Base-by-base conservation (phyloP, 2,329 filamentous ascomycete species). In the Fusarium haematococcum region DNA sequence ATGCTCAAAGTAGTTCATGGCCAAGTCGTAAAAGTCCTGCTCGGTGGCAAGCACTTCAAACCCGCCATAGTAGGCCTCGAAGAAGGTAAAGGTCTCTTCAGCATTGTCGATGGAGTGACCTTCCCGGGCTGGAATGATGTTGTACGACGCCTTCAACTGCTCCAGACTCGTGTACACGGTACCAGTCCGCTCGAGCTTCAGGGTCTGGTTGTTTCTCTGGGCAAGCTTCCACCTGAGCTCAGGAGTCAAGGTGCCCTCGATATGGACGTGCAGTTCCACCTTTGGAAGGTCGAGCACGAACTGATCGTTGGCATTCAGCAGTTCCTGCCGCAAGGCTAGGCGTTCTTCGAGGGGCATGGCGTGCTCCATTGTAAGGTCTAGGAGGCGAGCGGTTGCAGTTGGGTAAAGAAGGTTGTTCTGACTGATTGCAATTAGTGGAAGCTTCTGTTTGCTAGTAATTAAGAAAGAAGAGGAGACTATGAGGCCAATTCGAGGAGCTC, bases 41-140 rank as follows among this genome's bases (percentile, higher is more conserved):
- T 87, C 83, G 2, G 88, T 87, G 56, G 91, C 83, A 5, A 95
- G 87, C 0, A 92, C 92, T 32, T 93, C 94, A 84, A 95, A 95
- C 81, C 93, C 94, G 75, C 89, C 86, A 27, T 95, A 88, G 83
- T 95, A 95, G 80, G 94, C 92, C 77, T 94, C 91, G 6, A 95
- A 89, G 32, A 90, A 92, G 37, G 88, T 87, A 1, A 73, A 71
- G 0, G 56, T 75, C 33, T 77, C 75, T 2, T 75, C 69, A 0
- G 67, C 54, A 2, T 75, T 76, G 8, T 76, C 71, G 11, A 73
- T 68, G 5, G n/a, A 25, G 23, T 73, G 71, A 3, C 69, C 71
- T 74, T 81, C 65, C 74, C 82, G 39, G 78, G 78, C 61, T 79
- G 82, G 4, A 63, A 80, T 30, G 68, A 78, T 63, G 16, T 54